phyloP scores from a whole-genome alignment of 441 rosid genomes.

The Erodium texanum region DNA sequence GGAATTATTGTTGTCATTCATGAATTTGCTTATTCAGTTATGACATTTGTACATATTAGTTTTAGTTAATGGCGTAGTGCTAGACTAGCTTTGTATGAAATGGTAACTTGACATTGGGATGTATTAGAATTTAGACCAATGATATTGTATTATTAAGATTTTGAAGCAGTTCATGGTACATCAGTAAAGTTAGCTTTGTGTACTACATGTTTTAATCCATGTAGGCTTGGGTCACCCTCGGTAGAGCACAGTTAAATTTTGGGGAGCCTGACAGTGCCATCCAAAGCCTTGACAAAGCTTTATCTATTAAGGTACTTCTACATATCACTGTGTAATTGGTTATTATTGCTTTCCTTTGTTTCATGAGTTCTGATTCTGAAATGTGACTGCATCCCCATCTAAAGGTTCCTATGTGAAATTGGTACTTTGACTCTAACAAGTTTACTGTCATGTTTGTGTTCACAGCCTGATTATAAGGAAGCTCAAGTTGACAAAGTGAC shows the following conservation, averaged over 20 bases:
- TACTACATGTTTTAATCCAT: slow-evolving; percentile 13
- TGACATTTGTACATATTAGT: too few relatives aligned
- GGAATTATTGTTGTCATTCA: not conserved
- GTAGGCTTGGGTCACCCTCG: slow-evolving; percentile 85
- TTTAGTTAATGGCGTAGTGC: too few relatives aligned
- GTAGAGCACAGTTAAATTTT: slow-evolving; percentile 82
- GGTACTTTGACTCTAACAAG: not conserved
- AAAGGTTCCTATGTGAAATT: not conserved
- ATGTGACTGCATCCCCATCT: not conserved
- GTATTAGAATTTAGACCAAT: too few relatives aligned
- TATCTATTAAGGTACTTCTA: slow-evolving; percentile 47
- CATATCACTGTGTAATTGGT: too few relatives aligned
- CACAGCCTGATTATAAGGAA: slow-evolving; percentile 48
- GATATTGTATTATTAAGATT: not conserved
- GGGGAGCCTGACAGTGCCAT: slow-evolving; percentile 81
- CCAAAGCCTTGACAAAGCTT: slow-evolving; percentile 57
- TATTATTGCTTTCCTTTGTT: not conserved
- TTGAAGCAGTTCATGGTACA: not conserved
- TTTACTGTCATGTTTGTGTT: slow-evolving; percentile 16
- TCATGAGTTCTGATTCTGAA: not conserved
- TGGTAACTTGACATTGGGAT: too few relatives aligned
- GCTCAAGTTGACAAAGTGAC: slow-evolving; percentile 52
- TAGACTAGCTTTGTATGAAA: too few relatives aligned
- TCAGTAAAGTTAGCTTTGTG: not conserved
- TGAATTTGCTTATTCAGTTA: not conserved